Evolutionary conservation across 129 eudicot species (phyloP).

Genomic region (Helichrysum umbraculigerum): DNA sequence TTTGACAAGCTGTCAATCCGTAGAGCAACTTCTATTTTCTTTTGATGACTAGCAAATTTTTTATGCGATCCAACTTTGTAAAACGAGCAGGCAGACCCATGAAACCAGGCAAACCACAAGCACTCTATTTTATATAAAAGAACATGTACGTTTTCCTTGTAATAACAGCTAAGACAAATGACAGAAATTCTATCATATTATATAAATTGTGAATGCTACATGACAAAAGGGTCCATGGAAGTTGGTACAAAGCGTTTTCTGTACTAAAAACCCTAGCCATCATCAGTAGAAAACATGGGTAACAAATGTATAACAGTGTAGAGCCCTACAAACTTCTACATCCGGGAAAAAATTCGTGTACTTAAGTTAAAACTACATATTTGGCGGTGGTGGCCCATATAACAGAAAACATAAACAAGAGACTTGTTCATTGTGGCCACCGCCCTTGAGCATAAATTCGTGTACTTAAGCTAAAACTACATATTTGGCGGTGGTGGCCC

Average conservation of each 20-base stretch:
- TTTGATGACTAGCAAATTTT: too few species aligned
- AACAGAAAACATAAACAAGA: constrained; percentile 18
- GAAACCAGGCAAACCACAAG: too few species aligned
- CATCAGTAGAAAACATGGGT: constrained; percentile 18
- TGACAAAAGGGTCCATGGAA: background rate
- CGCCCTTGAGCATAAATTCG: constrained; percentile 2
- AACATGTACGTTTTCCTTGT: background rate
- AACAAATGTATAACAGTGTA: constrained; percentile 38
- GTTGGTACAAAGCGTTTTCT: background rate
- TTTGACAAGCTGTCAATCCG: background rate
- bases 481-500: constrained; percentile 17
- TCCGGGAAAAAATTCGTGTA: constrained; percentile 19
- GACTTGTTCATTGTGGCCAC: constrained; percentile 21
- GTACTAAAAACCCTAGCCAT: background rate
- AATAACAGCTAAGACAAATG: background rate
- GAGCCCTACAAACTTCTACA: constrained; percentile 30
- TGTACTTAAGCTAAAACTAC: constrained; percentile 41
- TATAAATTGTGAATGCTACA: constrained; percentile 36
- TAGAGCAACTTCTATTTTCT: background rate
- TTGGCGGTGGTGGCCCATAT: constrained; percentile 12
- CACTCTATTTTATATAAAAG: background rate
- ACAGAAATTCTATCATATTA: constrained; percentile 16
- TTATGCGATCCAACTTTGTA: background rate
- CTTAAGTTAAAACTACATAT: constrained; percentile 37
- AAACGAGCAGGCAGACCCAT: background rate